Evolutionary conservation across 2,329 filamentous ascomycete species (phyloP).

Genomic region (Penicillium sp.): DNA sequence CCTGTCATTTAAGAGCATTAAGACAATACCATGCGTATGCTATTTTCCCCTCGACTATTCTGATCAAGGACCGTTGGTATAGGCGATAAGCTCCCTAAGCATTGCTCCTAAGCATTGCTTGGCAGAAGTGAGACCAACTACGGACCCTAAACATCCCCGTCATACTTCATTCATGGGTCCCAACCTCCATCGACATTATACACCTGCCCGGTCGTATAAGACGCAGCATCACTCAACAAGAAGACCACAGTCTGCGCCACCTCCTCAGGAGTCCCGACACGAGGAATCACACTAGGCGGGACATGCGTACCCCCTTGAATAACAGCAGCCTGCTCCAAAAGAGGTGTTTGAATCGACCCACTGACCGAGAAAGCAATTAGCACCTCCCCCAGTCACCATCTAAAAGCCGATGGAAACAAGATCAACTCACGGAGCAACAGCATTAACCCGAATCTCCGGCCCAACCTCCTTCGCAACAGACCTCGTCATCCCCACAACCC

Average conservation of each 20-base stretch:
- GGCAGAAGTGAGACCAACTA: too few species aligned
- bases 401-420: too few species aligned
- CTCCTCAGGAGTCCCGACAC: conserved; percentile 35
- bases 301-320: conserved; percentile 22
- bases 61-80: not conserved
- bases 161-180: conserved; percentile 25
- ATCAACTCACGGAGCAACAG: conserved; percentile 43
- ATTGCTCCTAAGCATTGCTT: too few species aligned
- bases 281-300: conserved; percentile 25
- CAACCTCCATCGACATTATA: conserved; percentile 51
- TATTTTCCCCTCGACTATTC: not conserved
- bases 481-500: conserved; percentile 36
- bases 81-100: too few species aligned
- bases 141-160: too few species aligned
- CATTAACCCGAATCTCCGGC: conserved; percentile 42
- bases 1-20: not conserved
- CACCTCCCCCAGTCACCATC: not conserved
- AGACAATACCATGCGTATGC: not conserved
- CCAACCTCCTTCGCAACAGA: conserved; percentile 40
- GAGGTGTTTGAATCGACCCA: conserved; percentile 35
- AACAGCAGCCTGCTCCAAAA: conserved; percentile 27
- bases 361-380: conserved; percentile 19
- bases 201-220: conserved; percentile 49
- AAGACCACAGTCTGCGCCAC: conserved; percentile 50
- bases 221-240: conserved; percentile 47